Evolutionary conservation across 192 early-diverging fungal species (phyloP).

Genomic region (Podila horticola): DNA sequence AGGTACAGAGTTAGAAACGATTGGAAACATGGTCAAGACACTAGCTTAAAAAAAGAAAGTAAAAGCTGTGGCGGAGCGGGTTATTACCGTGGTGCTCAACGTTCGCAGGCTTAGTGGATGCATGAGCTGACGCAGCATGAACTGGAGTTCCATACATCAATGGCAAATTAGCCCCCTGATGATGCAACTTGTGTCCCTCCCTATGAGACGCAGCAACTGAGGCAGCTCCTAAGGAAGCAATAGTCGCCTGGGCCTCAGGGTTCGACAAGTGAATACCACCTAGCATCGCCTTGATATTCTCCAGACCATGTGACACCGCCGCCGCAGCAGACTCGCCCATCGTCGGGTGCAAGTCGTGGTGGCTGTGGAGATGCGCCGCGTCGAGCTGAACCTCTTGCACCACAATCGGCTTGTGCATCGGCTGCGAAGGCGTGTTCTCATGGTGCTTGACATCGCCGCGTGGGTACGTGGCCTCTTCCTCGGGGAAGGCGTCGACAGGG

Average conservation of each 20-base stretch:
- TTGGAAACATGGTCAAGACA: no score
- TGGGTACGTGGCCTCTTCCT: background rate
- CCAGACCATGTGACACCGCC: background rate
- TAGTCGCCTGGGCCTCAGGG: no score
- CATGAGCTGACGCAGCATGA: no score
- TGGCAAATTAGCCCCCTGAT: no score
- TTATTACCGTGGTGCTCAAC: no score
- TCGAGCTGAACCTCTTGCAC: slow-evolving; percentile 25
- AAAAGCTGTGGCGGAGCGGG: no score
- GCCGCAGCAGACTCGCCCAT: slow-evolving; percentile 7
- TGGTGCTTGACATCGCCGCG: background rate
- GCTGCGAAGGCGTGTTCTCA: slow-evolving; percentile 2
- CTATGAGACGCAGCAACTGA: no score
- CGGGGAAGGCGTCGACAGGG: background rate
- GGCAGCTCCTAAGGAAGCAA: background rate
- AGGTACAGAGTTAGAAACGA: no score
- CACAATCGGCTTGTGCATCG: background rate
- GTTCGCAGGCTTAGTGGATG: no score
- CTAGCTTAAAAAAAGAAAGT: no score
- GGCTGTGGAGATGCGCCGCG: slow-evolving; percentile 7
- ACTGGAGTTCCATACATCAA: no score
- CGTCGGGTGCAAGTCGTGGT: slow-evolving; percentile 21
- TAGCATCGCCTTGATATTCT: background rate
- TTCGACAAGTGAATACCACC: background rate
- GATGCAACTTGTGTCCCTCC: no score